phyloP scores from a whole-genome alignment of 1,284 basidiomycete species.

The Ceratobasidium sp. region DNA sequence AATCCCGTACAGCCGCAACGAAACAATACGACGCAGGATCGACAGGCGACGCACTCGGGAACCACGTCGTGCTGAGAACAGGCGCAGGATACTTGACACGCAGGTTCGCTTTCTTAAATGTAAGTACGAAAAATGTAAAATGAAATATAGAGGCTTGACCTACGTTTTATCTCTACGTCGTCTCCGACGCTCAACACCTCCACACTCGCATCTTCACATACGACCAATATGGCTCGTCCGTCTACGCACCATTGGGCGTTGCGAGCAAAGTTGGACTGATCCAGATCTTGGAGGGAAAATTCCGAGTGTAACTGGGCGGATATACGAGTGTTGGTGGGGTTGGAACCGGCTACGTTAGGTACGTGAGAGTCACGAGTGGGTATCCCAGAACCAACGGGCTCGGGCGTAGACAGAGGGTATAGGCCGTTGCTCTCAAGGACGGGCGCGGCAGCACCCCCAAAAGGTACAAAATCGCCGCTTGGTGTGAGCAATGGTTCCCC shows the following conservation, averaged over 20 bases:
- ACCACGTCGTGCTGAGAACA: conserved; percentile 84
- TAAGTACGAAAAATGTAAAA: background rate
- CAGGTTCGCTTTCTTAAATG: conserved; percentile 52
- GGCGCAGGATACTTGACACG: conserved; percentile 68
- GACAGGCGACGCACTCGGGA: conserved; percentile 73
- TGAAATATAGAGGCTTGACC: background rate
- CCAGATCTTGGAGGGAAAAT: background rate
- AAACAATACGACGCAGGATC: conserved; percentile 82
- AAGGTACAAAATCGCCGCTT: too few species aligned
- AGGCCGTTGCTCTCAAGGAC: too few species aligned
- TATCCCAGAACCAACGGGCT: background rate
- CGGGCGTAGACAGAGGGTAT: background rate
- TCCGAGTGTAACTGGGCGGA: background rate
- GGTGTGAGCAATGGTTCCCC: too few species aligned
- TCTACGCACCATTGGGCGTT: conserved; percentile 67
- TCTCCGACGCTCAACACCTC: conserved; percentile 60
- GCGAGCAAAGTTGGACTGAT: conserved; percentile 16
- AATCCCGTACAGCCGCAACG: conserved; percentile 81
- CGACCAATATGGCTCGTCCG: conserved; percentile 68
- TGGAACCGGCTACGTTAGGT: background rate
- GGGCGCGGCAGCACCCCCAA: too few species aligned
- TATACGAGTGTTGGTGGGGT: background rate
- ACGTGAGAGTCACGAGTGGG: too few species aligned
- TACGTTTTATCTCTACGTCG: conserved; percentile 33
- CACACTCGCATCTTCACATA: conserved; percentile 72